phyloP scores from a whole-genome alignment of 139 green algal genomes.

The Coelastrella sp. region DNA sequence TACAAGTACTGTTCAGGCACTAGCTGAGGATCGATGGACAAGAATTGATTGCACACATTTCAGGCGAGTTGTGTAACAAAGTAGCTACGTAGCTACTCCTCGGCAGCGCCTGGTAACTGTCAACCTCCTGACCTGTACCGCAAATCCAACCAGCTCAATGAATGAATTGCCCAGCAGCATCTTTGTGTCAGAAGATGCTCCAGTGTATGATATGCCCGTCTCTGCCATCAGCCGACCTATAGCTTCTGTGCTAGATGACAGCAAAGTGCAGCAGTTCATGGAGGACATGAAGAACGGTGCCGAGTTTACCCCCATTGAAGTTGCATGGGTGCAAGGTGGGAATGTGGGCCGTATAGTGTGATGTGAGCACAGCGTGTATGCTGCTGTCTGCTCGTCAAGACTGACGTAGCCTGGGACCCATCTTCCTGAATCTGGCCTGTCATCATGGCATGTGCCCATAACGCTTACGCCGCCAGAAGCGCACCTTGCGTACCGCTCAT shows the following conservation, averaged over 20 bases:
- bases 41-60: neutral
- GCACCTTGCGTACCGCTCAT: too few species aligned
- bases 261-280: slow-evolving; percentile 48
- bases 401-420: too few species aligned
- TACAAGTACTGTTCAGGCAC: too few species aligned
- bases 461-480: too few species aligned
- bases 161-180: slow-evolving; percentile 28
- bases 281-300: slow-evolving; percentile 44
- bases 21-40: too few species aligned
- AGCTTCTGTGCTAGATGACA: slow-evolving; percentile 34
- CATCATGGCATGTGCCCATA: too few species aligned
- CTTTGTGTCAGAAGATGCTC: slow-evolving; percentile 49
- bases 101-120: too few species aligned
- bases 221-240: slow-evolving; percentile 46
- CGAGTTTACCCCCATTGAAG: slow-evolving; percentile 60
- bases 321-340: slow-evolving; percentile 53
- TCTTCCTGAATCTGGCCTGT: too few species aligned
- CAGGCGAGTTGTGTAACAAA: neutral
- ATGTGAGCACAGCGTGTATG: neutral
- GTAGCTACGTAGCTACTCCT: neutral
- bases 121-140: too few species aligned
- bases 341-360: neutral
- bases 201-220: slow-evolving; percentile 54
- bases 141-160: neutral
- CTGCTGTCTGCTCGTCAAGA: neutral